Conservation (phyloP, 495 filamentous ascomycete genomes). For the Aspergillus indologenus region DNA sequence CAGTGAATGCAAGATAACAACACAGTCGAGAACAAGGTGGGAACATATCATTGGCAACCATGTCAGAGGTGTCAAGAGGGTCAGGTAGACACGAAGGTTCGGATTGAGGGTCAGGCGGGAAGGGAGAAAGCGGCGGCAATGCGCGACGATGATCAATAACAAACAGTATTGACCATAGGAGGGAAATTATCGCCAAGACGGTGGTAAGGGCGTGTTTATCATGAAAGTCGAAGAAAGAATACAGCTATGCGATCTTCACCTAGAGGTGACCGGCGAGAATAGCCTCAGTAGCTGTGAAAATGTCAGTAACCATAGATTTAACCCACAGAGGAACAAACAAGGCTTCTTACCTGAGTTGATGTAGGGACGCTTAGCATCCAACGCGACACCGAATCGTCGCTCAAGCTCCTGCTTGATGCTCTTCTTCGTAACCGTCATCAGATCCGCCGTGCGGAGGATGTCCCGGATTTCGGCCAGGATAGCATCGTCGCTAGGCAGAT, state of each 20-base stretch:
- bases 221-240: neutral
- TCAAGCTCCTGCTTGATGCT: conserved; percentile 92
- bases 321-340: neutral
- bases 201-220: neutral
- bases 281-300: conserved; percentile 63
- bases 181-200: too few species aligned
- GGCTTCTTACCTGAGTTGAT: conserved; percentile 83
- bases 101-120: too few species aligned
- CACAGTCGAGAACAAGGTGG: neutral
- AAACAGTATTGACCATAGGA: too few species aligned
- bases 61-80: neutral
- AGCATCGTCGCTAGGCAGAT: conserved; percentile 82
- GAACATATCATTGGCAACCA: neutral
- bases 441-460: conserved; percentile 82
- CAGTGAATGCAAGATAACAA: neutral
- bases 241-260: conserved; percentile 5
- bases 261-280: conserved; percentile 55
- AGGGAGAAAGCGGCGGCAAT: too few species aligned
- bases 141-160: too few species aligned
- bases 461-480: conserved; percentile 91
- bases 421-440: conserved; percentile 99
- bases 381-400: conserved; percentile 72
- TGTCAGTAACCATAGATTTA: conserved; percentile 33
- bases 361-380: conserved; percentile 82
- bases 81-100: neutral